Conservation (phyloP, 2,329 filamentous ascomycete genomes). For the Kalaharituber pfeilii region DNA sequence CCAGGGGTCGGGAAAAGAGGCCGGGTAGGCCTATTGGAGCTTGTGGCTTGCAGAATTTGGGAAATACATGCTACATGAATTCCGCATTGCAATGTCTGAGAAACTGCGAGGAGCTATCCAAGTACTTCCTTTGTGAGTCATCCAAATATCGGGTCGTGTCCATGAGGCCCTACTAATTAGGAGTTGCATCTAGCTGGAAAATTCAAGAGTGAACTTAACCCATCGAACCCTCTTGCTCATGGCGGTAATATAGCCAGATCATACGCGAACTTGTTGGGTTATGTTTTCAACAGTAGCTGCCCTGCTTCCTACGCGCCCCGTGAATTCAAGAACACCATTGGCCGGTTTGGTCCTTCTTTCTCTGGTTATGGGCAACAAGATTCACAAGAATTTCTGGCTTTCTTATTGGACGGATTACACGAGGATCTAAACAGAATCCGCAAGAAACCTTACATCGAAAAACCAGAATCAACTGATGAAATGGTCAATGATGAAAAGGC, state of each 20-base stretch:
- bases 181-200: slow-evolving; percentile 39
- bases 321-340: slow-evolving; percentile 67
- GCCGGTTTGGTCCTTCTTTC: slow-evolving; percentile 66
- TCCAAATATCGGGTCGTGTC: too few relatives aligned
- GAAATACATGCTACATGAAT: slow-evolving; percentile 99
- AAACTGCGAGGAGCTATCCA: slow-evolving; percentile 79
- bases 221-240: slow-evolving; percentile 68
- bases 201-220: slow-evolving; percentile 67
- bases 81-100: slow-evolving; percentile 88
- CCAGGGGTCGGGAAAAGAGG: slow-evolving; percentile 52
- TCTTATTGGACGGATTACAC: slow-evolving; percentile 81
- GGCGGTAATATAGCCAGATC: slow-evolving; percentile 71
- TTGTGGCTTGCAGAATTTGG: slow-evolving; percentile 73
- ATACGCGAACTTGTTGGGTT: slow-evolving; percentile 57
- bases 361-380: slow-evolving; percentile 94
- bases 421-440: slow-evolving; percentile 87
- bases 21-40: slow-evolving; percentile 55
- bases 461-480: slow-evolving; percentile 91
- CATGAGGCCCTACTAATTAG: too few relatives aligned
- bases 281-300: slow-evolving; percentile 56
- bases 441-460: slow-evolving; percentile 94
- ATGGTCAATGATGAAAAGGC: slow-evolving; percentile 71
- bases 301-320: slow-evolving; percentile 56
- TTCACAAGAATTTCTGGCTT: slow-evolving; percentile 90
- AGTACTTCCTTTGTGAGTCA: slow-evolving; percentile 62